Conservation (phyloP, 257 asterid species). For the Leonotis leonurus region DNA sequence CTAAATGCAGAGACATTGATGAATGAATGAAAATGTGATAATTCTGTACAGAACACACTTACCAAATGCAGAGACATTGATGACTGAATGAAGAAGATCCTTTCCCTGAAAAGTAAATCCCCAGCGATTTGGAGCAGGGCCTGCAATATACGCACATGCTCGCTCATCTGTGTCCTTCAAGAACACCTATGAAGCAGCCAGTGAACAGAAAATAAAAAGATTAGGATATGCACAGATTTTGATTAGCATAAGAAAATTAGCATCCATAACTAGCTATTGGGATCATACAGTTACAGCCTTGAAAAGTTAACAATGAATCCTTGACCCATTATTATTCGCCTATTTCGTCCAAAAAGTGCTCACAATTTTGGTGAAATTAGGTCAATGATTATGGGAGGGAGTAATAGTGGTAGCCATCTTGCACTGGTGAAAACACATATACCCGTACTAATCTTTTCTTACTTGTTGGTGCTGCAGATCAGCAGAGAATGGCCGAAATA, state of each 20-base stretch:
- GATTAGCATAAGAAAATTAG: slow-evolving; percentile 1
- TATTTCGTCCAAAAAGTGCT: too few species aligned
- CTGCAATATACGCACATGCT: slow-evolving; percentile 99
- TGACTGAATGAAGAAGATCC: slow-evolving; percentile 56
- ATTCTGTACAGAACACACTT: slow-evolving; percentile 24
- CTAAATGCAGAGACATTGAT: too few species aligned
- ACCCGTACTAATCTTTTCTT: slow-evolving; percentile 19
- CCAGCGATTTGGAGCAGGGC: slow-evolving; percentile 99
- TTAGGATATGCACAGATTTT: slow-evolving; percentile 7
- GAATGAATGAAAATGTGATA: background rate
- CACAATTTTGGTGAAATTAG: too few species aligned
- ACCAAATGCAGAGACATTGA: slow-evolving; percentile 41
- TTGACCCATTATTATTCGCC: too few species aligned
- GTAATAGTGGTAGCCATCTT: slow-evolving; percentile 12
- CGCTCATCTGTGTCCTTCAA: slow-evolving; percentile 98
- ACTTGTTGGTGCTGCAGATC: slow-evolving; percentile 92
- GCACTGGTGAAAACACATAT: background rate
- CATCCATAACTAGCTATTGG: slow-evolving; percentile 7
- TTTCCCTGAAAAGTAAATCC: slow-evolving; percentile 82
- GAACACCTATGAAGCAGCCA: slow-evolving; percentile 57
- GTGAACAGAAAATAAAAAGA: background rate
- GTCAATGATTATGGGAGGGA: too few species aligned
- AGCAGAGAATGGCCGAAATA: slow-evolving; percentile 55
- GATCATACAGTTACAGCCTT: slow-evolving; percentile 1
- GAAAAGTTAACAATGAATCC: slow-evolving; percentile 6